A percentile compares a stretch with the other conserved stretches of the same genome.
These are phyloP conservation scores for Diplodia mutila DNA, from an alignment of 2,329 filamentous ascomycete species.

Conservation along the genomic window DNA sequence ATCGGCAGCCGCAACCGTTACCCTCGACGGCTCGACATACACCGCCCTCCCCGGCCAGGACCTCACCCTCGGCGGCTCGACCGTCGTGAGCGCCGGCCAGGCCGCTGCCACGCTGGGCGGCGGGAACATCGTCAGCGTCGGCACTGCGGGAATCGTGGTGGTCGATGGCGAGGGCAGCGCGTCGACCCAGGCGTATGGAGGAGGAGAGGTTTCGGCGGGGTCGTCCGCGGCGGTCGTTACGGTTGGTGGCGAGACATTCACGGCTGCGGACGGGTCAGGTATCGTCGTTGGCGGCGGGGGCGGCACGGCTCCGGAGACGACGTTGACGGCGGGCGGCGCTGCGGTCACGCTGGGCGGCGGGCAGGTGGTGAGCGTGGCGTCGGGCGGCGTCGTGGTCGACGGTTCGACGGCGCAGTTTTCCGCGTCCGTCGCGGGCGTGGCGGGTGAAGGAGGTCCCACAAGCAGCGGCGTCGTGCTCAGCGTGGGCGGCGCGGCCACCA, in stretches of 20 bases:
- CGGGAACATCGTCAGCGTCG: background rate
- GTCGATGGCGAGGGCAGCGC: background rate
- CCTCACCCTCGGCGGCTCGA: background rate
- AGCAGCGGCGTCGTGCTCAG: too few species aligned
- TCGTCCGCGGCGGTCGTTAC: background rate
- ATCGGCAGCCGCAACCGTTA: background rate
- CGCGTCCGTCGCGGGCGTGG: too few species aligned
- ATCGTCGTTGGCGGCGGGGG: background rate
- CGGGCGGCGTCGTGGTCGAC: background rate
- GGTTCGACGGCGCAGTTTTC: background rate
- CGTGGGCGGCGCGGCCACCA: too few species aligned
- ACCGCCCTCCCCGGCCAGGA: background rate
- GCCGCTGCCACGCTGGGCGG: background rate
- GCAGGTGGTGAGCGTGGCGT: background rate
- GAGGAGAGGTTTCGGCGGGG: background rate
- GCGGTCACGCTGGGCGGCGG: background rate
- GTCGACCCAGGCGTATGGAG: background rate
- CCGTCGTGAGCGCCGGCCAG: background rate
- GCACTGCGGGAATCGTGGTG: background rate
- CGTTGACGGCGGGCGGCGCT: background rate
- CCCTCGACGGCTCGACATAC: background rate
- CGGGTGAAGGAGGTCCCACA: too few species aligned
- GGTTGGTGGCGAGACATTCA: background rate
- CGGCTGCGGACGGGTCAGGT: background rate
- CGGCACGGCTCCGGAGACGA: background rate